Base-by-base conservation (phyloP, 768 basidiomycete species). In the Serendipita vermifera region DNA sequence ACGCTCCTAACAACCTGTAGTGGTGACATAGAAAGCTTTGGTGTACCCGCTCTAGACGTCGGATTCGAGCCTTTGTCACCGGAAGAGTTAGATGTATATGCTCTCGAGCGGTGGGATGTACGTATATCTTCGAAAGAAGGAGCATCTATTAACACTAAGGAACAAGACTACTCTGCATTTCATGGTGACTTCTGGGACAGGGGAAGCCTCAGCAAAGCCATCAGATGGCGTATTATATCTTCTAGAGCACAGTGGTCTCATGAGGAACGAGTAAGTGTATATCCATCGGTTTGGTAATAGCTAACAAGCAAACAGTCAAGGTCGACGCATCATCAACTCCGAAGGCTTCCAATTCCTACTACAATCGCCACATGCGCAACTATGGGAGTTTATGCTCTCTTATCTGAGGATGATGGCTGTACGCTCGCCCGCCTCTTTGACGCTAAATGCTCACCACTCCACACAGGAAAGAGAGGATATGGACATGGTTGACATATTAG, bases 301-400 rank as follows among this genome's bases (percentile, higher is more conserved):
- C 40, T 26, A 33, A 13, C 29, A 13, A 17, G 3, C 5, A 7
- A 39, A 9, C 11, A 51, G 46, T 55, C 55, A 15, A 36, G 57
- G 54, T 39, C 29, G 33, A 5, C 55, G 68, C 6, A 68, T 65
- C 6, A 99, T 99, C 66, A 97, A 93, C 13, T 94, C 91, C 14
- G 76, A 80, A 11, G 96, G 96, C 7, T 98, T 99, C 67, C 94
- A 97, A 65, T 98, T 99, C 66, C 77, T 99, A 43, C 77, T 99
- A 22, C 87, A 96, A 66, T 83, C 92, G 27, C 87, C 94, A 20
- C 89, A 96, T 63, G 87, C 83, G 27, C 96, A 99, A 66, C 71
- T 98, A 15, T 99, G 96, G 96, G 89, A 89, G 65, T 72, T 98
- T 32, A 70, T 99, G 59, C 77, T 97, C 29, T 87, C 90, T 62